Evolutionary conservation across 2,329 filamentous ascomycete species (phyloP).

Genomic region (Alternaria brassicae): DNA sequence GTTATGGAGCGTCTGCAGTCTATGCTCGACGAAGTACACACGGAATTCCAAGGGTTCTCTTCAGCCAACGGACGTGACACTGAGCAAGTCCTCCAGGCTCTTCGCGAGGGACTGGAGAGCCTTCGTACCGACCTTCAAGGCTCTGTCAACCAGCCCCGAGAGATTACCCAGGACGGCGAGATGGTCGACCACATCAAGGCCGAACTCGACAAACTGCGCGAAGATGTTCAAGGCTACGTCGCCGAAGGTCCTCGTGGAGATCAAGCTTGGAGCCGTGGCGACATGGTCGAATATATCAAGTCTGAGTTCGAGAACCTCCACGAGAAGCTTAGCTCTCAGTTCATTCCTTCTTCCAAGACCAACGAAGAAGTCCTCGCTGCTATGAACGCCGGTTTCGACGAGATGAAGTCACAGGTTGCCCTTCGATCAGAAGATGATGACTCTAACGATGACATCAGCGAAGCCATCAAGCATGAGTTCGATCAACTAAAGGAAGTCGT

Average conservation of each 20-base stretch:
- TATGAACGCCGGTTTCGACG: constrained; percentile 50
- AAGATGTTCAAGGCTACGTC: constrained; percentile 63
- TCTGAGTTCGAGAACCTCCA: constrained; percentile 69
- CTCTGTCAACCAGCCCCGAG: constrained; percentile 77
- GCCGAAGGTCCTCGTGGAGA: constrained; percentile 54
- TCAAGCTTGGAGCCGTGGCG: constrained; percentile 50
- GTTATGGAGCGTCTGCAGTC: constrained; percentile 67
- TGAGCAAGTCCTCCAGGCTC: constrained; percentile 85
- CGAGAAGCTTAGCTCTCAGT: constrained; percentile 61
- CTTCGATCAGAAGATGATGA: constrained; percentile 48
- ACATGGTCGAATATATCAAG: constrained; percentile 60
- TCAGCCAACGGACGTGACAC: constrained; percentile 81
- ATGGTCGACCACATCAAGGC: constrained; percentile 73
- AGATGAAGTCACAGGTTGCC: constrained; percentile 51
- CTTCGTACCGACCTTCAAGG: constrained; percentile 80
- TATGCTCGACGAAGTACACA: constrained; percentile 66
- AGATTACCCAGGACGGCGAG: constrained; percentile 75
- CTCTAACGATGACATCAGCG: constrained; percentile 60
- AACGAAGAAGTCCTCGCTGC: constrained; percentile 52
- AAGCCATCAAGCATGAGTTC: constrained; percentile 81
- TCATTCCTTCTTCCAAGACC: constrained; percentile 40
- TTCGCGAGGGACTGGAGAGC: constrained; percentile 85
- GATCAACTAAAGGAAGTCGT: constrained; percentile 81
- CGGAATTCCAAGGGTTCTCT: constrained; percentile 78
- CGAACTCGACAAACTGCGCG: constrained; percentile 70